These are phyloP conservation scores for Chiua sp. DNA, from an alignment of 1,284 basidiomycete species.

Conservation along the genomic window DNA sequence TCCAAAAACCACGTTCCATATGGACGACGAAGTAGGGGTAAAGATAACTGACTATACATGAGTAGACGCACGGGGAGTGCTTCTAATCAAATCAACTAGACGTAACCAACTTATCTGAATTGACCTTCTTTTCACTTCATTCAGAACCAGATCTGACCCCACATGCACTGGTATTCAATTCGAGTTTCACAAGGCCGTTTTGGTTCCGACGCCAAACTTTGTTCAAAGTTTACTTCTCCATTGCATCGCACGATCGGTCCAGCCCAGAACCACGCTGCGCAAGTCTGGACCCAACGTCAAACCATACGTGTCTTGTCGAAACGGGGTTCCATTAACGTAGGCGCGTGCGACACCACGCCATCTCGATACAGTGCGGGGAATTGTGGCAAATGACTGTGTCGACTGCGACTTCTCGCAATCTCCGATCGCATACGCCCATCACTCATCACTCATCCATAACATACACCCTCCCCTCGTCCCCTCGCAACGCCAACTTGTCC, in stretches of 20 bases:
- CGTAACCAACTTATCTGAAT: neutral
- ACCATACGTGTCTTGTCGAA: too few relatives aligned
- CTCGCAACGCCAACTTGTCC: slow-evolving; percentile 30
- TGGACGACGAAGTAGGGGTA: too few relatives aligned
- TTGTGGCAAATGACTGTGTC: too few relatives aligned
- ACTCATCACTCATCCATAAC: slow-evolving; percentile 1
- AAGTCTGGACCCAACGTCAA: neutral
- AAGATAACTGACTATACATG: too few relatives aligned
- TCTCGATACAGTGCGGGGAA: neutral
- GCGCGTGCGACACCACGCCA: too few relatives aligned
- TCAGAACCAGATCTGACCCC: neutral
- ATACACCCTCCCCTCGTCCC: slow-evolving; percentile 45
- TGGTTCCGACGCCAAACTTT: too few relatives aligned
- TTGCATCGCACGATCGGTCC: neutral
- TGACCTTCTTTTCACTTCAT: neutral
- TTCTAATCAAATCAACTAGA: too few relatives aligned
- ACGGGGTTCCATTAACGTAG: neutral
- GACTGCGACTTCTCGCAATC: too few relatives aligned
- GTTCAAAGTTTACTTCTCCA: neutral
- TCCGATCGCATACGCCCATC: too few relatives aligned
- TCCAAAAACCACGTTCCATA: too few relatives aligned
- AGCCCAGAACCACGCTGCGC: neutral
- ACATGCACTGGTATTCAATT: neutral
- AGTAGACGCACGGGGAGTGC: too few relatives aligned
- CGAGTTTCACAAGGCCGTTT: neutral